phyloP scores from a whole-genome alignment of 2,329 filamentous ascomycete species.

The Raffaelea arxii region DNA sequence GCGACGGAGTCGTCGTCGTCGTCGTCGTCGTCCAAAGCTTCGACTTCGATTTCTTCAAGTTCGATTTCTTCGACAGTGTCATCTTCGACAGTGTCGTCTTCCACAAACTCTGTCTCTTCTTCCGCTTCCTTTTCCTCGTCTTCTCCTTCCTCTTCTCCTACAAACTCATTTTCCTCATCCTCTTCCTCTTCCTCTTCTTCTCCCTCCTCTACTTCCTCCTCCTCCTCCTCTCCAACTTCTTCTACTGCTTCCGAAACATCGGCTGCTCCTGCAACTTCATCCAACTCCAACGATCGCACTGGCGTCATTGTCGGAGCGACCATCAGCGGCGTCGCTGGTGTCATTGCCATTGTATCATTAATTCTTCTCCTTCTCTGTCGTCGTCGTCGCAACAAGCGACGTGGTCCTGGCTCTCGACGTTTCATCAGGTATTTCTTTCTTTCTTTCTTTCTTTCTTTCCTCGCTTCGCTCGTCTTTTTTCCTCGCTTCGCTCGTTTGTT shows the following conservation, averaged over 20 bases:
- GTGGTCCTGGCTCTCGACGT: slow-evolving; percentile 32
- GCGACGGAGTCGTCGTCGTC: slow-evolving; percentile 15
- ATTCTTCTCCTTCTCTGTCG: slow-evolving; percentile 31
- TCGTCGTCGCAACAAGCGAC: slow-evolving; percentile 31
- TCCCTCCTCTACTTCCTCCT: slow-evolving; percentile 3
- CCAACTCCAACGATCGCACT: slow-evolving; percentile 20
- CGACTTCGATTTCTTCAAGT: slow-evolving; percentile 4
- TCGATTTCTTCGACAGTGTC: background rate
- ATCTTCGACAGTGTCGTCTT: slow-evolving; percentile 2
- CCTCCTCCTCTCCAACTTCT: slow-evolving; percentile 7
- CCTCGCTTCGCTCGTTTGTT: too few species aligned
- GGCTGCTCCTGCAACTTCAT: slow-evolving; percentile 4
- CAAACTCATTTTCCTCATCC: too few species aligned
- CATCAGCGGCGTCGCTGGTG: slow-evolving; percentile 38
- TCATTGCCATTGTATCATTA: slow-evolving; percentile 32
- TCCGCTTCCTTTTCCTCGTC: slow-evolving; percentile 11
- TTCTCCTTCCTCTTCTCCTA: slow-evolving; percentile 12
- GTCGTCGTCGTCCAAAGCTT: slow-evolving; percentile 8
- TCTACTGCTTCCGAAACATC: slow-evolving; percentile 10
- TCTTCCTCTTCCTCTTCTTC: slow-evolving; percentile 13
- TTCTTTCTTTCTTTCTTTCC: too few species aligned
- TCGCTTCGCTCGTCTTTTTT: too few species aligned
- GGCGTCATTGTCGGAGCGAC: slow-evolving; percentile 45
- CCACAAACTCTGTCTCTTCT: slow-evolving; percentile 3
- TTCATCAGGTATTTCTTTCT: too few species aligned